phyloP scores from a whole-genome alignment of 2,329 filamentous ascomycete genomes.

The Ascochyta rabiei region DNA sequence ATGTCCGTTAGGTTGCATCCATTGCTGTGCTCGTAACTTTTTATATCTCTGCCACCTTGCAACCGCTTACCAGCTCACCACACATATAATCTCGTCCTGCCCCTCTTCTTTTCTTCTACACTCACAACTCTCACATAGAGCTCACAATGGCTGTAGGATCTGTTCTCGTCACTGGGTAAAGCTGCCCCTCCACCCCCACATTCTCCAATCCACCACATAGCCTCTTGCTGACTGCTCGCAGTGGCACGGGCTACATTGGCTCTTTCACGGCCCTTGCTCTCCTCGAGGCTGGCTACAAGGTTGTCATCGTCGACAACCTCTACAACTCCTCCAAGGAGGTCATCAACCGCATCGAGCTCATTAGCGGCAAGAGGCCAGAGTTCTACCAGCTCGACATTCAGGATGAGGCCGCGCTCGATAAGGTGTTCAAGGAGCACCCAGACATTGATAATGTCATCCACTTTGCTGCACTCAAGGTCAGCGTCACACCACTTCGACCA shows the following conservation, averaged over 20 bases:
- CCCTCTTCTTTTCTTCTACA: neutral
- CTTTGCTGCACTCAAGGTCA: constrained; percentile 94
- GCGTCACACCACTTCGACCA: constrained; percentile 16
- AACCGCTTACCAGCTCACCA: constrained; percentile 9
- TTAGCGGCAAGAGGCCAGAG: constrained; percentile 82
- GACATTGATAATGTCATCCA: constrained; percentile 98
- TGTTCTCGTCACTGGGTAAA: constrained; percentile 90
- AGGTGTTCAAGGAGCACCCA: constrained; percentile 85
- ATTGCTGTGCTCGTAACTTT: constrained; percentile 24
- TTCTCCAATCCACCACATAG: constrained; percentile 5
- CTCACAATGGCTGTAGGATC: constrained; percentile 77
- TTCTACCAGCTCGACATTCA: constrained; percentile 91
- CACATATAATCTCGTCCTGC: neutral
- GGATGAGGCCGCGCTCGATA: constrained; percentile 80
- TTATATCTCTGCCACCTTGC: constrained; percentile 25
- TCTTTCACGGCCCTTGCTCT: constrained; percentile 94
- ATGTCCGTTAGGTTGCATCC: constrained; percentile 15
- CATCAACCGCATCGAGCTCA: constrained; percentile 92
- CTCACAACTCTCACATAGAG: neutral
- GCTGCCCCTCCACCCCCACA: constrained; percentile 42
- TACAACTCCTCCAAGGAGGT: constrained; percentile 96
- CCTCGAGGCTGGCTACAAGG: constrained; percentile 92
- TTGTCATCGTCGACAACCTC: constrained; percentile 93
- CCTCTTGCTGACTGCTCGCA: constrained; percentile 47
- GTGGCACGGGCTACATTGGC: constrained; percentile 98